Percentiles rank a stretch among this genome's conserved stretches.
Evolutionary conservation across 2,329 filamentous ascomycete genomes (phyloP).

Genomic region (Aureobasidium sp.): DNA sequence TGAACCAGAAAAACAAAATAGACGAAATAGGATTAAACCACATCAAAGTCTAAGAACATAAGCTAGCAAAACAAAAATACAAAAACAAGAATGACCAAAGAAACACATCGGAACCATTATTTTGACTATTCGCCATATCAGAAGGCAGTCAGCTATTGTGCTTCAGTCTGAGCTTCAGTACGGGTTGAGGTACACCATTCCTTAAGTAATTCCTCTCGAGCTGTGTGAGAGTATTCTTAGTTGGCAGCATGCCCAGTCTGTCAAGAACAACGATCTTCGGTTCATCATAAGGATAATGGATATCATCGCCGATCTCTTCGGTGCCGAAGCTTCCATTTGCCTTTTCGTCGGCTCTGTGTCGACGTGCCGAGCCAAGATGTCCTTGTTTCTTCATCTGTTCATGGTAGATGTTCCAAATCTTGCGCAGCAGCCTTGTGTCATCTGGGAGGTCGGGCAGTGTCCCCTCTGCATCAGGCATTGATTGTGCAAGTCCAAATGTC

Average conservation of each 20-base stretch:
- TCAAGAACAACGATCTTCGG: not conserved
- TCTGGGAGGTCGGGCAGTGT: not conserved
- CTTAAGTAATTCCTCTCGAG: not conserved
- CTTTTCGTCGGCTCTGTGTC: not conserved
- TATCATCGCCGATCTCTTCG: not conserved
- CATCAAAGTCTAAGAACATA: not conserved
- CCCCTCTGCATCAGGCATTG: too few species aligned
- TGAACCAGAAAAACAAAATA: not conserved
- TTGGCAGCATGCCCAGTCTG: not conserved
- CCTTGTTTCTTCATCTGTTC: not conserved
- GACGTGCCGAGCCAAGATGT: not conserved
- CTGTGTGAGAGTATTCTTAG: not conserved
- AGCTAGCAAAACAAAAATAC: not conserved
- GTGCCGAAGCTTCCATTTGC: not conserved
- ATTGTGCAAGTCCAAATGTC: not conserved
- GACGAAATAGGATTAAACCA: not conserved
- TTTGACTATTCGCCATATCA: not conserved
- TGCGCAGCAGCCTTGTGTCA: not conserved
- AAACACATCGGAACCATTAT: not conserved
- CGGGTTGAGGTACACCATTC: not conserved
- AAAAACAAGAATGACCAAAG: not conserved
- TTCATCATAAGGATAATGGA: not conserved
- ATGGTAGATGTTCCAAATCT: constrained; percentile 7
- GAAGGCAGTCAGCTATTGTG: not conserved
- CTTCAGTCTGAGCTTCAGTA: not conserved